Evolutionary conservation across 495 filamentous ascomycete species (phyloP), one percentile per base, ranked within the genome.

Genomic region (Penicillium bovifimosum): DNA sequence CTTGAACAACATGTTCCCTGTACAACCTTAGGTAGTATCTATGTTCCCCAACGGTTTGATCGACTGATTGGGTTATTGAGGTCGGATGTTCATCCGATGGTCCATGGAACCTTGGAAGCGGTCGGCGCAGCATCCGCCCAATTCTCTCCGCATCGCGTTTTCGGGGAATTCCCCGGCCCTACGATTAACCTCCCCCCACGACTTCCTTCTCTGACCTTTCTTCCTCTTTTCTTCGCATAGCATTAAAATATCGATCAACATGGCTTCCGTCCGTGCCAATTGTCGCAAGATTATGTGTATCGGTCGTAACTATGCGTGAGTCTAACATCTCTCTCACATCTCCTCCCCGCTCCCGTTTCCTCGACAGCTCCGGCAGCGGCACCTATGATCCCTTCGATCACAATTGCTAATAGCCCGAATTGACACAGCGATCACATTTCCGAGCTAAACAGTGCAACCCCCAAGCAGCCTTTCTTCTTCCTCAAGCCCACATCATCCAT

Each of bases 381-480:
- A 14, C 26, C 43, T 26, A 33, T 46, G 13, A 14, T 17, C 17
- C 13, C 17, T 29, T 44, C 13, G 11, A 16, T 27, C 16, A 26
- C 20, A 47, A 31, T 33, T 11, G 29, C 26, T 29, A 44, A 32
- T 20, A 33, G 41, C 50, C 40, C 51, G 43, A 31, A 54, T 54
- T 47, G 47, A 13, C 49, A 44, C 68, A 95, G 90, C 68, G 92
- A 96, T 74, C 93, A 99, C 72, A 86, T 96, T 62, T 78, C 84
- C 60, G 93, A 99, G 77, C 80, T 99, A 60, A 90, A 89, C 75
- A 95, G 84, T 69, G 74, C 78, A 50, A 78, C 81, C 39, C 91
- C 93, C 49, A 90, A 88, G 68, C 87, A 95, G 65, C 93, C 95
- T 6, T 96, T 99, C 74, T 99, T 95, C 84, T 99, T 99, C 82